phyloP scores from a whole-genome alignment of 169 alveolate genomes.

The Babesia gibsoni region DNA sequence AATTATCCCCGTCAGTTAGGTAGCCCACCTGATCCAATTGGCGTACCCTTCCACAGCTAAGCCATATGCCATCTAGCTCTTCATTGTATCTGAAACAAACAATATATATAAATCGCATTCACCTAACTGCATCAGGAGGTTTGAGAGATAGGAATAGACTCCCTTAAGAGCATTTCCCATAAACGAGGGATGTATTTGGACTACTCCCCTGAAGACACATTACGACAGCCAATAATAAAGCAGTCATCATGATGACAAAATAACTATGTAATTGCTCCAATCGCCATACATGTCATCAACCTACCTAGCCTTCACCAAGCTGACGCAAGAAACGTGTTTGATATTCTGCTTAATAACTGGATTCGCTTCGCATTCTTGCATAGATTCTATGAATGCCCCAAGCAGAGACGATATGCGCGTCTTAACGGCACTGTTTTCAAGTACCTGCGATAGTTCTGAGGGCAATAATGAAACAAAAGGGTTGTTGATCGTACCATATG shows the following conservation, averaged over 20 bases:
- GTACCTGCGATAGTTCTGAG: slow-evolving; percentile 33
- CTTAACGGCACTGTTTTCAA: slow-evolving; percentile 15
- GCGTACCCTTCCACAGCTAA: slow-evolving; percentile 50
- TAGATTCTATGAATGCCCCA: slow-evolving; percentile 22
- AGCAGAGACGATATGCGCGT: slow-evolving; percentile 44
- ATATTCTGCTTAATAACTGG: neutral
- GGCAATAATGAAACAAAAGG: neutral
- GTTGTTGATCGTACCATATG: slow-evolving; percentile 24
- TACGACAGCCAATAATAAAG: no score
- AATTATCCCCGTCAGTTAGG: slow-evolving; percentile 53
- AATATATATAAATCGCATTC: neutral
- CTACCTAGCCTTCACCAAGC: slow-evolving; percentile 28
- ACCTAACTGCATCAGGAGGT: slow-evolving; percentile 63
- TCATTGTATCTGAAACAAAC: slow-evolving; percentile 35
- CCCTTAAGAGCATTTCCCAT: slow-evolving; percentile 50
- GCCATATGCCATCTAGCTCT: slow-evolving; percentile 58
- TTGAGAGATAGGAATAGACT: slow-evolving; percentile 48
- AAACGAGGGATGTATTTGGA: slow-evolving; percentile 63
- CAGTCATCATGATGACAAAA: no score
- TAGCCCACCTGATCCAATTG: slow-evolving; percentile 46
- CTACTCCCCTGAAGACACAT: slow-evolving; percentile 52
- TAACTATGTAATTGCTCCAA: no score
- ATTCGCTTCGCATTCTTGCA: slow-evolving; percentile 38
- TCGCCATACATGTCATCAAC: no score
- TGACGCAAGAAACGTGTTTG: slow-evolving; percentile 34